Evolutionary conservation across 768 basidiomycete species (phyloP).

Genomic region (Mycena venus): DNA sequence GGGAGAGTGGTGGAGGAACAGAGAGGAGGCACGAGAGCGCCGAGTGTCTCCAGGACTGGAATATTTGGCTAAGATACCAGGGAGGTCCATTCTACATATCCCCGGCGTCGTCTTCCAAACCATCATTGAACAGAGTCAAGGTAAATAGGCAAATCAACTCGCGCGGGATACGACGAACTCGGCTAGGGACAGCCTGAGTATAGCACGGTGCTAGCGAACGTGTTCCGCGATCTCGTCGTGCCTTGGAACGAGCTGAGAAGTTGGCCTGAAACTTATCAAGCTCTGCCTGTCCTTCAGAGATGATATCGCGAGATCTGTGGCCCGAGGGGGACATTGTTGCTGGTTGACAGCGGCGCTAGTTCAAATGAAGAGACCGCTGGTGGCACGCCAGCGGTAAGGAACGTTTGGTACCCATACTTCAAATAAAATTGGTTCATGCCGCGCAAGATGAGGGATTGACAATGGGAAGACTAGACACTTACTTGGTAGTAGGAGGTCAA

Average conservation of each 20-base stretch:
- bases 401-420: not conserved
- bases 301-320: not conserved
- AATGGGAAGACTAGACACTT: not conserved
- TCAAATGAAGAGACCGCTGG: not conserved
- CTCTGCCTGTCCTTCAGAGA: not conserved
- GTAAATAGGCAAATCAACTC: not conserved
- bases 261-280: not conserved
- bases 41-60: not conserved
- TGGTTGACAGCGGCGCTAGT: no score
- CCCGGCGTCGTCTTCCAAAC: no score
- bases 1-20: not conserved
- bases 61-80: not conserved
- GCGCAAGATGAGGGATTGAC: not conserved
- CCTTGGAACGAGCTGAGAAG: not conserved
- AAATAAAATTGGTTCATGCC: not conserved
- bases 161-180: not conserved
- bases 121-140: not conserved
- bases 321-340: not conserved
- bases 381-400: not conserved
- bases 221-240: not conserved
- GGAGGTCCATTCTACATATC: not conserved
- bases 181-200: not conserved
- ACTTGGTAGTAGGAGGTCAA: not conserved
- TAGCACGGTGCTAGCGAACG: not conserved
- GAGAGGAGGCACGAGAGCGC: not conserved